Conservation (phyloP, 1,284 basidiomycete species). For the Mycena citricolor region DNA sequence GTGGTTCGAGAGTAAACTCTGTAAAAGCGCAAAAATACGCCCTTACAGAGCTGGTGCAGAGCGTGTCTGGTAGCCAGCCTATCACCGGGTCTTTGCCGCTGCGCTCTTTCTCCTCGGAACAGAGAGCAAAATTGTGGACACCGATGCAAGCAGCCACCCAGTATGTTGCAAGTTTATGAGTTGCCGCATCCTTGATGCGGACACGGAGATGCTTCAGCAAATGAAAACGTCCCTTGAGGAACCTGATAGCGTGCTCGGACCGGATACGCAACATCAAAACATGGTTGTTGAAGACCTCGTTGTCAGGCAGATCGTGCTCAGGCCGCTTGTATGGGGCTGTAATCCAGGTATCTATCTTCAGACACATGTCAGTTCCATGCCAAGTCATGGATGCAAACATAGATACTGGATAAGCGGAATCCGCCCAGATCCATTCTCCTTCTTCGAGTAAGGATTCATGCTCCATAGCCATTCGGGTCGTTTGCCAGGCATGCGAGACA, state of each 20-base stretch:
- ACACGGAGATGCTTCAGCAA: slow-evolving; percentile 28
- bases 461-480: slow-evolving; percentile 26
- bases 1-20: no score
- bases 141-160: slow-evolving; percentile 27
- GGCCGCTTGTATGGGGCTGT: slow-evolving; percentile 30
- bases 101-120: slow-evolving; percentile 3
- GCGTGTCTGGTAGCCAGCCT: no score
- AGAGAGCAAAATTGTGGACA: slow-evolving; percentile 20
- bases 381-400: neutral
- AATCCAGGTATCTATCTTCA: slow-evolving; percentile 6
- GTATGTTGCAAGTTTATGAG: slow-evolving; percentile 26
- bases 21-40: no score
- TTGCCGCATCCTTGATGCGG: slow-evolving; percentile 18
- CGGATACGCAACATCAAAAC: slow-evolving; percentile 24
- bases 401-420: slow-evolving; percentile 36
- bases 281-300: slow-evolving; percentile 31
- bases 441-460: slow-evolving; percentile 26
- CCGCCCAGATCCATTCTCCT: slow-evolving; percentile 36
- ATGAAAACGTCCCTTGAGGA: slow-evolving; percentile 31
- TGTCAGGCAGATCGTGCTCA: slow-evolving; percentile 26
- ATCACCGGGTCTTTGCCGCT: neutral
- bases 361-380: neutral
- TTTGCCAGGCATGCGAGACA: slow-evolving; percentile 28
- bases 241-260: slow-evolving; percentile 32
- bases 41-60: no score